Evolutionary conservation across 2,329 filamentous ascomycete genomes (phyloP).

Genomic region (Penicillium sp.): DNA sequence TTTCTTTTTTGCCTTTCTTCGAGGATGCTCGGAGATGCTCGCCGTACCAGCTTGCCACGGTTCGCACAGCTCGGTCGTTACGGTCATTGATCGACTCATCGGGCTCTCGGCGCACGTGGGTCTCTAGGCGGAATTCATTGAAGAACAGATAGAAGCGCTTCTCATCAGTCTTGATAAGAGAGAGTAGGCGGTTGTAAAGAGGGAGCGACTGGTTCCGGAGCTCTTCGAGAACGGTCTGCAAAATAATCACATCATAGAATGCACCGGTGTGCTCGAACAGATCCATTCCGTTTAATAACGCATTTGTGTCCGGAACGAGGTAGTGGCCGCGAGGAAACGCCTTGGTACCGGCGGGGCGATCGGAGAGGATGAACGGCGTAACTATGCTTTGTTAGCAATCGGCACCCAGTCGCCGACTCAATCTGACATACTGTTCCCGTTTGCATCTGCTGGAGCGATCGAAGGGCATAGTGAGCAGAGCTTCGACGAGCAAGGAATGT

Average conservation of each 20-base stretch:
- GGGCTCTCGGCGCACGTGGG: conserved; percentile 71
- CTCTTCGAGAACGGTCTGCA: conserved; percentile 96
- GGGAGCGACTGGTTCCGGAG: conserved; percentile 90
- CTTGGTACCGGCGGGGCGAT: conserved; percentile 80
- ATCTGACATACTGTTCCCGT: conserved; percentile 63
- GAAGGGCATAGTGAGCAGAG: conserved; percentile 76
- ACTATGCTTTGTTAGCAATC: conserved; percentile 51
- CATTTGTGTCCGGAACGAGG: conserved; percentile 93
- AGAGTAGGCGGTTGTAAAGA: conserved; percentile 88
- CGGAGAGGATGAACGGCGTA: conserved; percentile 82
- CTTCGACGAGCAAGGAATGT: conserved; percentile 95
- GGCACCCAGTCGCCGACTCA: neutral
- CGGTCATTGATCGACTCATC: conserved; percentile 94
- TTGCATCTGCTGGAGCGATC: conserved; percentile 74
- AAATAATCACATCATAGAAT: conserved; percentile 94
- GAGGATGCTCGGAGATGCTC: conserved; percentile 69
- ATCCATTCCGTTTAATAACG: conserved; percentile 93
- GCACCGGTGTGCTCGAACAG: conserved; percentile 88
- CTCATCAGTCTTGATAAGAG: conserved; percentile 89
- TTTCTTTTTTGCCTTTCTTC: conserved; percentile 54
- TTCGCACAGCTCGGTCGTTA: conserved; percentile 88
- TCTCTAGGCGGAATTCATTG: conserved; percentile 95
- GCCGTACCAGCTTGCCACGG: conserved; percentile 85
- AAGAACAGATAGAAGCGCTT: conserved; percentile 99
- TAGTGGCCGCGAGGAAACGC: conserved; percentile 86